Conservation (phyloP, 2,329 filamentous ascomycete species). For the Plenodomus biglobosus region DNA sequence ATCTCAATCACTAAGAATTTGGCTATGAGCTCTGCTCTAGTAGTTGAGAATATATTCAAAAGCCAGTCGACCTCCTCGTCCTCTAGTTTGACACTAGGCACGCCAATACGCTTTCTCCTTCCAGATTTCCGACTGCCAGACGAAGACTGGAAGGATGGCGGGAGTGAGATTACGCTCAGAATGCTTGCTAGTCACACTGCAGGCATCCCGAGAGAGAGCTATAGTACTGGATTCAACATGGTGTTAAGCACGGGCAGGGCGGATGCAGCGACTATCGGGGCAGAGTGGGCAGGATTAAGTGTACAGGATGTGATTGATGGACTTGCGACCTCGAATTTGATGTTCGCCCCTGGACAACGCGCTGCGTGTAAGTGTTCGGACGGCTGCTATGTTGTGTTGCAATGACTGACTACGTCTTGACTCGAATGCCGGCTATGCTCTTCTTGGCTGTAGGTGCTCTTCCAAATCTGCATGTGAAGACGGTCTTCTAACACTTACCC, state of each 20-base stretch:
- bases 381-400: background rate
- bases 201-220: slow-evolving; percentile 34
- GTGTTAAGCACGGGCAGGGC: slow-evolving; percentile 26
- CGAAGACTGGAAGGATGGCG: slow-evolving; percentile 34
- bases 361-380: slow-evolving; percentile 17
- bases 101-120: slow-evolving; percentile 24
- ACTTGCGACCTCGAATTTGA: slow-evolving; percentile 21
- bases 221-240: slow-evolving; percentile 35
- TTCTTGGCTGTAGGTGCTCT: slow-evolving; percentile 23
- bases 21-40: slow-evolving; percentile 26
- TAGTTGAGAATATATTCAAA: slow-evolving; percentile 19
- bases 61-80: background rate
- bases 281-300: slow-evolving; percentile 24
- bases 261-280: slow-evolving; percentile 28
- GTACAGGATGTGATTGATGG: slow-evolving; percentile 22
- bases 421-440: slow-evolving; percentile 32
- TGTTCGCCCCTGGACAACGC: slow-evolving; percentile 36
- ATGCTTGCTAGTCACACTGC: slow-evolving; percentile 40
- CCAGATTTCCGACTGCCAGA: slow-evolving; percentile 25
- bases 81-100: slow-evolving; percentile 21
- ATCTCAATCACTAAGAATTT: slow-evolving; percentile 36
- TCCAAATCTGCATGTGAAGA: background rate
- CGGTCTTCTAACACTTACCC: background rate
- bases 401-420: slow-evolving; percentile 5
- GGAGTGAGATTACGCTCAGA: slow-evolving; percentile 34